Evolutionary conservation across 768 basidiomycete genomes (phyloP).

Genomic region (Holtermanniella nyarrowii): DNA sequence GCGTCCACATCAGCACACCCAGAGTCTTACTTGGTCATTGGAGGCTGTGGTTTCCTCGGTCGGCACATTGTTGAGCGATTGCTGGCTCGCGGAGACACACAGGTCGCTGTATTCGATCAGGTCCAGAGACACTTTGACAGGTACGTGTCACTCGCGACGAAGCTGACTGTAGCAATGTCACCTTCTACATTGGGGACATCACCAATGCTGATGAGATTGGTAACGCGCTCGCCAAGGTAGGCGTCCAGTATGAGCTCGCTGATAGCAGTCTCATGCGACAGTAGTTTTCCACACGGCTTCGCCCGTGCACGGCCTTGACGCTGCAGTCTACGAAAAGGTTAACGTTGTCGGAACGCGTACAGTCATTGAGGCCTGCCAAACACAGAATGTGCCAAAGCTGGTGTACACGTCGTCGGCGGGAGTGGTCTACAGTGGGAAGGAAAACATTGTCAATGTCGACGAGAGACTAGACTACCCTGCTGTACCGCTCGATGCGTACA

Average conservation of each 20-base stretch:
- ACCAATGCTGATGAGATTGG: conserved; percentile 63
- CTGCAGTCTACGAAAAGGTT: conserved; percentile 74
- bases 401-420: conserved; percentile 93
- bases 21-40: conserved; percentile 81
- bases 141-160: conserved; percentile 19
- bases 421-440: conserved; percentile 69
- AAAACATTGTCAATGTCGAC: conserved; percentile 70
- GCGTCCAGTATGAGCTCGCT: conserved; percentile 17
- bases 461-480: conserved; percentile 70
- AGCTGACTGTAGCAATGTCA: conserved; percentile 32
- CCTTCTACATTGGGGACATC: conserved; percentile 84
- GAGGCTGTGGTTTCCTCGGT: conserved; percentile 59
- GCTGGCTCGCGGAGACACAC: conserved; percentile 58
- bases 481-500: conserved; percentile 77
- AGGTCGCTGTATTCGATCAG: conserved; percentile 79
- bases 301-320: conserved; percentile 58
- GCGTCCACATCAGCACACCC: background rate
- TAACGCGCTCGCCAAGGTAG: conserved; percentile 62
- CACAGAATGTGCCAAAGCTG: conserved; percentile 65
- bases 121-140: conserved; percentile 69
- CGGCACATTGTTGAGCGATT: conserved; percentile 82
- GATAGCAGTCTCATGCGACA: conserved; percentile 60
- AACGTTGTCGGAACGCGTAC: conserved; percentile 69
- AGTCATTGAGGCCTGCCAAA: conserved; percentile 68
- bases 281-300: conserved; percentile 96